Percentiles rank a stretch among this genome's conserved stretches.
These are phyloP conservation scores for Apiotrichum siamense DNA, from an alignment of 1,284 basidiomycete species.

Conservation along the genomic window DNA sequence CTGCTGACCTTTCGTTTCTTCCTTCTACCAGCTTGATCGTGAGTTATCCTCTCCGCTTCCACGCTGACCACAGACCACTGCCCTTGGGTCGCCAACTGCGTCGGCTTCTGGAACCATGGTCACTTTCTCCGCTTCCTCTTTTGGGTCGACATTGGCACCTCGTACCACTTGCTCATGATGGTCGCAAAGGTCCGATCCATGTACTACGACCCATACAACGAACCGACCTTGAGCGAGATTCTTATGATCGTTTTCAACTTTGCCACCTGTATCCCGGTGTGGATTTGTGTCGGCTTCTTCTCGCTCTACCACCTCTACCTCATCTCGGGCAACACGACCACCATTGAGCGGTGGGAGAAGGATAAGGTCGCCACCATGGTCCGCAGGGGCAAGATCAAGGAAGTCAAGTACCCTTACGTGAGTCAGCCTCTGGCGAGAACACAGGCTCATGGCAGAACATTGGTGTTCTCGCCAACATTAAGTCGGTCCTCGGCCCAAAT, in stretches of 20 bases:
- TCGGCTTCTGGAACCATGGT: slow-evolving; percentile 82
- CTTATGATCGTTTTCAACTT: slow-evolving; percentile 85
- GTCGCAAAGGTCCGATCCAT: slow-evolving; percentile 58
- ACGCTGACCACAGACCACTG: slow-evolving; percentile 69
- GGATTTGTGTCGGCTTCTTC: slow-evolving; percentile 78
- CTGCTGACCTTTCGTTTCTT: neutral
- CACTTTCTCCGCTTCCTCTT: slow-evolving; percentile 90
- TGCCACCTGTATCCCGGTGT: slow-evolving; percentile 73
- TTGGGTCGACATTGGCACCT: slow-evolving; percentile 68
- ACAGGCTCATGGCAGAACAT: slow-evolving; percentile 57
- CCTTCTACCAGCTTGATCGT: slow-evolving; percentile 29
- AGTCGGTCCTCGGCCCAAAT: slow-evolving; percentile 67
- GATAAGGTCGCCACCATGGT: slow-evolving; percentile 84
- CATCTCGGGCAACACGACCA: slow-evolving; percentile 78
- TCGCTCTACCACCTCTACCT: slow-evolving; percentile 86
- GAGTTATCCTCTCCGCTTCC: neutral
- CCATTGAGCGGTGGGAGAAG: slow-evolving; percentile 97
- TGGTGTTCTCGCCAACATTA: slow-evolving; percentile 64
- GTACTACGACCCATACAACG: slow-evolving; percentile 52
- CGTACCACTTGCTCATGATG: slow-evolving; percentile 75
- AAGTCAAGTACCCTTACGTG: slow-evolving; percentile 91
- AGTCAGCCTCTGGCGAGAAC: slow-evolving; percentile 30
- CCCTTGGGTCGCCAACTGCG: slow-evolving; percentile 49
- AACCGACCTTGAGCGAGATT: slow-evolving; percentile 64
- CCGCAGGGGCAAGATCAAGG: slow-evolving; percentile 74